Evolutionary conservation across 2,329 filamentous ascomycete species (phyloP).

Genomic region (Fusarium siculi): DNA sequence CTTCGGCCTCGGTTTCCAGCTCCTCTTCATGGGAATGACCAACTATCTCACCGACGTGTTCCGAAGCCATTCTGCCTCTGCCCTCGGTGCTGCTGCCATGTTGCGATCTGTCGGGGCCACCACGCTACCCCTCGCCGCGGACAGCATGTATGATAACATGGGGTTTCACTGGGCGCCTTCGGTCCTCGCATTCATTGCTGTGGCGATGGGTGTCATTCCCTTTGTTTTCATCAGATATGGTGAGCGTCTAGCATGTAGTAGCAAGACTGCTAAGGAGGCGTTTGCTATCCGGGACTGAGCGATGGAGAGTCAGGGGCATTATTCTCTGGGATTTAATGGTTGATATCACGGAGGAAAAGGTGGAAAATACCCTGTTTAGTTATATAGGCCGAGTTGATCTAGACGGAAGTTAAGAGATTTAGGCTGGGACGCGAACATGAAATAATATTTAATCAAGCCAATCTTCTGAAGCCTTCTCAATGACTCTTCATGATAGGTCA

Average conservation of each 20-base stretch:
- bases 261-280: conserved; percentile 41
- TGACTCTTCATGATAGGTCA: background rate
- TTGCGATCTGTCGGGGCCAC: conserved; percentile 49
- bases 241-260: conserved; percentile 44
- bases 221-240: conserved; percentile 49
- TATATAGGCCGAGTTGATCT: background rate
- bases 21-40: conserved; percentile 51
- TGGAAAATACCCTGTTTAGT: background rate
- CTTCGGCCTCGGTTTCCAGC: conserved; percentile 52
- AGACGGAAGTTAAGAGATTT: conserved; percentile 1
- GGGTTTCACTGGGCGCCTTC: conserved; percentile 52
- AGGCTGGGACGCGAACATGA: background rate
- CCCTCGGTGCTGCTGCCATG: conserved; percentile 49
- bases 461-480: background rate
- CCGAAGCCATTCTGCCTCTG: conserved; percentile 49
- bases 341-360: background rate
- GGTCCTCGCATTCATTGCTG: conserved; percentile 46
- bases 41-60: conserved; percentile 51
- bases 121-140: conserved; percentile 47
- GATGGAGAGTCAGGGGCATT: background rate
- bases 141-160: conserved; percentile 47
- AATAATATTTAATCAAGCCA: background rate
- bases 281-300: conserved; percentile 35
- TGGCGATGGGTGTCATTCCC: conserved; percentile 48
- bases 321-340: background rate